These are phyloP conservation scores for Rhazya stricta DNA, from an alignment of 257 asterid genomes.

Conservation along the genomic window DNA sequence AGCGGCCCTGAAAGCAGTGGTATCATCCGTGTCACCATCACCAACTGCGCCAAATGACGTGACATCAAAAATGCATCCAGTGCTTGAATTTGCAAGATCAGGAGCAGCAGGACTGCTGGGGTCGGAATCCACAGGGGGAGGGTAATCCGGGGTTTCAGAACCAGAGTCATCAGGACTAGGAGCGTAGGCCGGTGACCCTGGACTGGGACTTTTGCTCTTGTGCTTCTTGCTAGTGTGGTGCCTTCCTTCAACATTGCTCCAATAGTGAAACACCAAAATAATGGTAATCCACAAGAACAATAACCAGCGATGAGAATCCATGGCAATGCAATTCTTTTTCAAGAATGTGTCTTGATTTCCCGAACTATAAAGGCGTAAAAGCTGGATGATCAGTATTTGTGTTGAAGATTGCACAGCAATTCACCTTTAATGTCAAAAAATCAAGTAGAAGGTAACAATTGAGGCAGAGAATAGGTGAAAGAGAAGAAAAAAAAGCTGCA, in stretches of 20 bases:
- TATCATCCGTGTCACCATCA: constrained; percentile 72
- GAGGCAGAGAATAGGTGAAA: constrained; percentile 16
- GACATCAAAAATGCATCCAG: constrained; percentile 59
- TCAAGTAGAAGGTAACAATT: not conserved
- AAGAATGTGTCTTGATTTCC: not conserved
- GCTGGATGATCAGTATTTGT: not conserved
- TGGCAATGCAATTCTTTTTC: constrained; percentile 8
- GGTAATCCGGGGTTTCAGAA: constrained; percentile 15
- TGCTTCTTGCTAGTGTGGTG: constrained; percentile 38
- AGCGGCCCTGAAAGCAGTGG: constrained; percentile 71
- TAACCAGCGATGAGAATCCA: constrained; percentile 24
- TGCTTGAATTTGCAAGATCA: constrained; percentile 21
- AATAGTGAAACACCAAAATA: constrained; percentile 20
- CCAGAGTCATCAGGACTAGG: constrained; percentile 22
- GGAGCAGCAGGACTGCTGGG: constrained; percentile 29
- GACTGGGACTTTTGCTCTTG: constrained; percentile 17
- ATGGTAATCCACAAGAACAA: constrained; percentile 17
- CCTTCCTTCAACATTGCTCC: constrained; percentile 38
- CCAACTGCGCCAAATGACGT: constrained; percentile 69
- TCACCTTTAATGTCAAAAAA: not conserved
- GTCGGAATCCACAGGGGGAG: constrained; percentile 35
- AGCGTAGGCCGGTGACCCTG: constrained; percentile 26
- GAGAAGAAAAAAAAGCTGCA: not conserved
- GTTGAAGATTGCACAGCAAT: not conserved
- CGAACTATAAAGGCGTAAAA: not conserved